Percentiles rank a stretch among this genome's conserved stretches.
Conservation (phyloP, 2,329 filamentous ascomycete genomes). For the Coleophoma eucalyptorum region DNA sequence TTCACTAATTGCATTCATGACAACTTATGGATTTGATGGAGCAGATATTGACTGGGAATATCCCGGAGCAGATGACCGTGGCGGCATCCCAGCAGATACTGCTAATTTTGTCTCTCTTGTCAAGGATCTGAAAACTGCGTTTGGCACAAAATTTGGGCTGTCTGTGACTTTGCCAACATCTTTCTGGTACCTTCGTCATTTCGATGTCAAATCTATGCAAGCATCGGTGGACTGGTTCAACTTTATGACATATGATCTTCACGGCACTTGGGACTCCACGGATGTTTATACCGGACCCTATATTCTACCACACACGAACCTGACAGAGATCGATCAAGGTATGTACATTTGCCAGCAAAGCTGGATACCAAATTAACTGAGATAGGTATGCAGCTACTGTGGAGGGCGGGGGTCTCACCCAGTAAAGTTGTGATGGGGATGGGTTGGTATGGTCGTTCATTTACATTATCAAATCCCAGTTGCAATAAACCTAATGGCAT, state of each 20-base stretch:
- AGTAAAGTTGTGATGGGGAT: constrained; percentile 38
- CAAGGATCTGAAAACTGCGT: constrained; percentile 14
- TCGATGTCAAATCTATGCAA: constrained; percentile 17
- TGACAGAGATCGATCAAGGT: constrained; percentile 30
- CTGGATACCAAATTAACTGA: constrained; percentile 28
- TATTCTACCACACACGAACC: constrained; percentile 34
- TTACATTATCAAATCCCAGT: constrained; percentile 22
- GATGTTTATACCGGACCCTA: constrained; percentile 17
- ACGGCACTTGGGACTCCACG: constrained; percentile 33
- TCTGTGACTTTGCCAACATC: constrained; percentile 27
- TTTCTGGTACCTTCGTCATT: constrained; percentile 27
- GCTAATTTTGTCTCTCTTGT: constrained; percentile 26
- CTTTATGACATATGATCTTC: constrained; percentile 23
- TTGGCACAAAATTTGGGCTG: constrained; percentile 31
- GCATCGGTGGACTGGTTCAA: constrained; percentile 21
- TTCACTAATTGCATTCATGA: constrained; percentile 34
- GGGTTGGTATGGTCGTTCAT: constrained; percentile 40
- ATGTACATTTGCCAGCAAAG: no score
- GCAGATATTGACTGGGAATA: constrained; percentile 42
- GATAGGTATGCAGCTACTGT: constrained; percentile 31
- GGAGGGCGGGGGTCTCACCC: constrained; percentile 31
- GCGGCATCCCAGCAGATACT: constrained; percentile 31
- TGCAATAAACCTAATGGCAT: constrained; percentile 19
- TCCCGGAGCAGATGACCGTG: constrained; percentile 22
- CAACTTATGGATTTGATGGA: constrained; percentile 38